Evolutionary conservation across 139 green algal species (phyloP).

Genomic region (Klebsormidium nitens): DNA sequence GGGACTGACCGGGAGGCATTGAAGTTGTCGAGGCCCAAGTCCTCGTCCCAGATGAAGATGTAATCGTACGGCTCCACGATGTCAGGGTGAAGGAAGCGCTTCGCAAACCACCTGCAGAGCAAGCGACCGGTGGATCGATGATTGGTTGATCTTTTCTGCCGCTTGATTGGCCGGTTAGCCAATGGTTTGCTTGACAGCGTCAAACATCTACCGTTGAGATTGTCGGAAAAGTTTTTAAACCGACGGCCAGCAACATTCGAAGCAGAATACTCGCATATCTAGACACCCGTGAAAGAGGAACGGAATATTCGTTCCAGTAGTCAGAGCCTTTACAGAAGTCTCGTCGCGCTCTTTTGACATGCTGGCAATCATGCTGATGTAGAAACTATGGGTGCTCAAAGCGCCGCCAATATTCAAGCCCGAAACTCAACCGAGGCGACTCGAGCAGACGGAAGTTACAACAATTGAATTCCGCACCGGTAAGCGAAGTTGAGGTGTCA

Average conservation of each 20-base stretch:
- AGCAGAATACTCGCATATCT: too few species aligned
- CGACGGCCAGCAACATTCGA: not conserved
- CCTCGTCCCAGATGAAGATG: conserved; percentile 33
- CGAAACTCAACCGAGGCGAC: too few species aligned
- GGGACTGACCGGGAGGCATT: conserved; percentile 1
- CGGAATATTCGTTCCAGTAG: too few species aligned
- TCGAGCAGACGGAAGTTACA: too few species aligned
- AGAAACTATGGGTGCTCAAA: too few species aligned
- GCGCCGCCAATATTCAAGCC: too few species aligned
- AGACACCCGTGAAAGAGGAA: too few species aligned
- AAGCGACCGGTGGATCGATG: not conserved
- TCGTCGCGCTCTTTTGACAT: too few species aligned
- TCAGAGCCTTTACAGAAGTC: too few species aligned
- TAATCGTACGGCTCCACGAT: conserved; percentile 31
- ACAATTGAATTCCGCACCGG: too few species aligned
- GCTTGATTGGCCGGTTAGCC: not conserved
- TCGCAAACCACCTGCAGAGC: conserved; percentile 36
- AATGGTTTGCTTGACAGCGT: not conserved
- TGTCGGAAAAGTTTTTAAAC: not conserved
- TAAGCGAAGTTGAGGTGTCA: too few species aligned
- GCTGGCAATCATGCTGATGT: too few species aligned
- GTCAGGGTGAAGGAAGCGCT: conserved; percentile 38
- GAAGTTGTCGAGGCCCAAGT: conserved; percentile 28
- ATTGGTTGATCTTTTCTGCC: not conserved
- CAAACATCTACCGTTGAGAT: not conserved